Evolutionary conservation across 805 yeast species (phyloP), one percentile per base, ranked within the genome.

Genomic region (Komagataella populi): DNA sequence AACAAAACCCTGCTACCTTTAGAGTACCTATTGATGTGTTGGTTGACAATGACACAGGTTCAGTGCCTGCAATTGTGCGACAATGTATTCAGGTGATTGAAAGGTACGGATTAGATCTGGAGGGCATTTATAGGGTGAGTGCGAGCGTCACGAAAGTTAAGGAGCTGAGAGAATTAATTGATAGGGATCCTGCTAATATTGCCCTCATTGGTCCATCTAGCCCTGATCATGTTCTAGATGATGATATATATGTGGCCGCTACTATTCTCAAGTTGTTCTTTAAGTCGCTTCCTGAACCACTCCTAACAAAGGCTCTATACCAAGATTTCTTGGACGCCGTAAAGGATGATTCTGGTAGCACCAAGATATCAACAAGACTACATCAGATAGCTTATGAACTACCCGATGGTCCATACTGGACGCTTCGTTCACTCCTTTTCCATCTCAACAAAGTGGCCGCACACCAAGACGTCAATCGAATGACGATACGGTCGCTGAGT

Each of bases 391-490:
- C 93, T 48, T 93, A 84, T 69, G 85, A 86, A 57, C 74, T 93
- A 51, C 96, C 97, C 0, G 99, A 93, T 67, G 93, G 95, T 1
- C 88, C 91, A 53, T 93, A 93, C 64, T 90, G 95, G 73, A 90
- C 98, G 0, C 72, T 93, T 57, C 72, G 97, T 56, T 80, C 87
- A 43, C 69, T 93, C 56, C 70, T 90, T 1, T 87, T 91, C 73
- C 99, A 93, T 65, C 76, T 93, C 55, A 57, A 56, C 46, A 77
- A 83, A 52, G 82, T 93, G 12, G 79, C 83, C 44, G 74, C 76
- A 24, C 72, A 80, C 52, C 83, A 81, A 59, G 72, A 73, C 18
- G 58, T 67, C 43, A 88, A 89, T 63, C 76, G 93, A 62, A 93
- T 93, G 99, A 81, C 81, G 48, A 73, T 82, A 53, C 83, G 83